A percentile compares a stretch with the other conserved stretches of the same genome.
Evolutionary conservation across 2,329 filamentous ascomycete genomes (phyloP).

Genomic region (Talaromyces islandicus): DNA sequence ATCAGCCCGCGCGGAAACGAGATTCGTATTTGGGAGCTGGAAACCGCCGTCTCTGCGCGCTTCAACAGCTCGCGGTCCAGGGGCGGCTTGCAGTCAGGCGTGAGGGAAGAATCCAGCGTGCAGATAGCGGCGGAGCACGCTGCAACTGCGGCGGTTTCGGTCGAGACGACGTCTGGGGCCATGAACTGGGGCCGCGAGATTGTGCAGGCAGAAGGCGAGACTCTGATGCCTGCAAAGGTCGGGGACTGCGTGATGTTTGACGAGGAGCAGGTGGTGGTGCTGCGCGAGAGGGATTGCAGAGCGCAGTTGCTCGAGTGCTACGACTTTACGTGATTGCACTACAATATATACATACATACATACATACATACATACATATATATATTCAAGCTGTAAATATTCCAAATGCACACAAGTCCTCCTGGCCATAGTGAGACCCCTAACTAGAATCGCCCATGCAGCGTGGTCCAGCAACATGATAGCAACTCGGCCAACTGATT

Average conservation of each 20-base stretch:
- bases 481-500: not conserved
- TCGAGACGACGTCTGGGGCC: slow-evolving; percentile 15
- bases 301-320: slow-evolving; percentile 74
- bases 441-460: not conserved
- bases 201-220: slow-evolving; percentile 25
- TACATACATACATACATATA: not conserved
- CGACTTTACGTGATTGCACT: slow-evolving; percentile 65
- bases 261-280: slow-evolving; percentile 82
- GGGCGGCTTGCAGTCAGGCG: slow-evolving; percentile 35
- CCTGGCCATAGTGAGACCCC: not conserved
- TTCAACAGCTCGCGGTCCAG: not conserved
- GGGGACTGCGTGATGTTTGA: slow-evolving; percentile 77
- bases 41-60: slow-evolving; percentile 54
- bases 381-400: not conserved
- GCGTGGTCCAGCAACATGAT: not conserved
- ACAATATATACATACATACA: not conserved
- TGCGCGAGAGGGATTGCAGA: slow-evolving; percentile 64
- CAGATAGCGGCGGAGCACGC: slow-evolving; percentile 42
- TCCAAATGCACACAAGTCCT: not conserved
- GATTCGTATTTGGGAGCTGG: slow-evolving; percentile 82
- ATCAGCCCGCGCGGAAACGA: slow-evolving; percentile 74
- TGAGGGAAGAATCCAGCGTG: slow-evolving; percentile 48
- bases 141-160: slow-evolving; percentile 10
- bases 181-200: slow-evolving; percentile 21
- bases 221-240: slow-evolving; percentile 38